Base-by-base conservation (phyloP, 164 flowering plant genomes). In the Nymphaea thermarum region DNA sequence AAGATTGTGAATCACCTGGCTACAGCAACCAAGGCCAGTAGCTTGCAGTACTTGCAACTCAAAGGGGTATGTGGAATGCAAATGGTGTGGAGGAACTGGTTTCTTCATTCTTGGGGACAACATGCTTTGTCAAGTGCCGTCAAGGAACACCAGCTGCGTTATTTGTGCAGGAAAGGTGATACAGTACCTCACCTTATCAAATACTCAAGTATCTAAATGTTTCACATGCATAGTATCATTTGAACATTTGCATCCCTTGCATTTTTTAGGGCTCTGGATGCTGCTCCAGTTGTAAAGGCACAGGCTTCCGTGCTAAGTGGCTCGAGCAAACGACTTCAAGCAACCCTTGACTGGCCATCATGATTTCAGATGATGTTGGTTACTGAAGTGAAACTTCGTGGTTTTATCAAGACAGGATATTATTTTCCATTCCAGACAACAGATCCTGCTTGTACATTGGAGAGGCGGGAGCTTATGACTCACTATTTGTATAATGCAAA, bases 221-320 rank as follows among this genome's bases (percentile, higher is more conserved):
- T 17, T 62, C 64, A 12, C 11, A 17, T 62, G 36, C 36, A 25
- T 25, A 25, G 36, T 25, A 25, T 25, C 36, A 25, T 25, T 25
- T 25, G 36, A 25, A 25, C 11, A 25, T 25, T 25, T 25, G 36
- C 36, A 25, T 68, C 10, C 17, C 62, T 57, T 55, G 55, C 51
- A 63, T 72, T 5, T 70, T 73, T 44, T 60, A 94, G 98, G 97
- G 97, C 6, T 89, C 95, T 44, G 83, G 55, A 6, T 70, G 87
- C 77, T 93, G 98, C 77, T 69, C 84, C 3, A 89, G 89, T 71
- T 94, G 97, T 71, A 85, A 89, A 75, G 98, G 98, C 70, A 89
- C 98, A 3, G 98, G 98, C 10, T 88, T 81, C 68, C 95, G 98
- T 14, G 97, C 98, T 53, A 89, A 91, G 80, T 94, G 98, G 97